A percentile compares a stretch with the other conserved stretches of the same genome.
phyloP scores from a whole-genome alignment of 805 yeast genomes.

The Candida berthetii region DNA sequence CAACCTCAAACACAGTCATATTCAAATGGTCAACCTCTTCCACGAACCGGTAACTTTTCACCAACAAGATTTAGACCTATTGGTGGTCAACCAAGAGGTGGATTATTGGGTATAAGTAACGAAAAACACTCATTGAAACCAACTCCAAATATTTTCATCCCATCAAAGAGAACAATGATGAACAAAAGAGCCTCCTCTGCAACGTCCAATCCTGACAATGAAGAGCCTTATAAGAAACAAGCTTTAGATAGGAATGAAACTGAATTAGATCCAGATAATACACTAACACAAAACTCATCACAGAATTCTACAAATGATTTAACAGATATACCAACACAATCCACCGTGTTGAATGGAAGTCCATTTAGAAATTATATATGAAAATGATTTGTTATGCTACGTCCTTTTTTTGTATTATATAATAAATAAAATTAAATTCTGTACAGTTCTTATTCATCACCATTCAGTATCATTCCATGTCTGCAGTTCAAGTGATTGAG shows the following conservation, averaged over 20 bases:
- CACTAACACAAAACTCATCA: background rate
- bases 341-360: background rate
- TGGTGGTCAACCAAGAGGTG: background rate
- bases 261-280: background rate
- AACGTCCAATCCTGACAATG: background rate
- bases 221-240: background rate
- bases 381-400: background rate
- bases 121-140: background rate
- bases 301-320: background rate
- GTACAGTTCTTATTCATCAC: slow-evolving; percentile 5
- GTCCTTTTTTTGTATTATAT: background rate
- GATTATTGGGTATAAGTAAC: background rate
- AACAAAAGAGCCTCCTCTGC: background rate
- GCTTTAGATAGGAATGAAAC: background rate
- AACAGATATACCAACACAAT: background rate
- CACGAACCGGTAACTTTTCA: slow-evolving; percentile 2
- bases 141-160: slow-evolving; percentile 1
- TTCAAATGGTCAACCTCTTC: background rate
- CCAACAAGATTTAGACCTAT: slow-evolving; percentile 2
- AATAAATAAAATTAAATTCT: background rate
- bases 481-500: slow-evolving; percentile 29
- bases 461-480: slow-evolving; percentile 30
- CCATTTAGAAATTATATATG: background rate
- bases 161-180: background rate
- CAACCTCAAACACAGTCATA: too few relatives aligned